phyloP scores from a whole-genome alignment of 1,139 yeast genomes.

The Sugiyamaella grinbergsii region DNA sequence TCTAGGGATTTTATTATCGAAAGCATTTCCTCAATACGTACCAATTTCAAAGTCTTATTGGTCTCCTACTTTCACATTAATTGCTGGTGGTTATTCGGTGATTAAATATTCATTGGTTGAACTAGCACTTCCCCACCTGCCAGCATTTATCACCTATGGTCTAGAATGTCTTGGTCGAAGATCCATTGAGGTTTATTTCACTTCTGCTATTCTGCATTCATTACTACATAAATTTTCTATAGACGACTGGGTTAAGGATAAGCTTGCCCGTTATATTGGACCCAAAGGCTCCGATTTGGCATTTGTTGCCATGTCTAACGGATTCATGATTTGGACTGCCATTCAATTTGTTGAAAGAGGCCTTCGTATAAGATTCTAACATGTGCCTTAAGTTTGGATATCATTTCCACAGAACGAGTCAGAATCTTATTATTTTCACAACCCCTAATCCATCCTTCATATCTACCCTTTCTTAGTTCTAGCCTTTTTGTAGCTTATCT shows the following conservation, averaged over 20 bases:
- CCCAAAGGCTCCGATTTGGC: constrained; percentile 31
- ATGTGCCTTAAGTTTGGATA: no score
- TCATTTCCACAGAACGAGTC: not conserved
- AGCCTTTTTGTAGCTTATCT: no score
- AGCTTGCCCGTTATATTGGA: constrained; percentile 27
- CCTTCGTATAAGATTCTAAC: constrained; percentile 24
- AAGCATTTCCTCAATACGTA: constrained; percentile 37
- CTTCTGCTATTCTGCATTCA: constrained; percentile 32
- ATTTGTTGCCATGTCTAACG: constrained; percentile 26
- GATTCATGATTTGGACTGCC: constrained; percentile 33
- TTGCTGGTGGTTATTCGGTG: constrained; percentile 40
- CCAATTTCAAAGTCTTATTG: constrained; percentile 45
- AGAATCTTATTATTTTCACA: no score
- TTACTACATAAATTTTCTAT: constrained; percentile 23
- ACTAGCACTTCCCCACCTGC: constrained; percentile 35
- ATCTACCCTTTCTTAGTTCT: no score
- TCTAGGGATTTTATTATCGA: constrained; percentile 36
- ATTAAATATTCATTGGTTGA: constrained; percentile 36
- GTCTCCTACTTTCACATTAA: constrained; percentile 43
- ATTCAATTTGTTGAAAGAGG: constrained; percentile 29
- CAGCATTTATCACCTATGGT: constrained; percentile 27
- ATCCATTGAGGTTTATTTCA: constrained; percentile 40
- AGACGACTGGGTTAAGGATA: constrained; percentile 23
- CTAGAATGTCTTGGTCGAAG: constrained; percentile 37
- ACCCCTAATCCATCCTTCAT: no score